Evolutionary conservation across 2,329 filamentous ascomycete species (phyloP), one percentile per base, ranked within the genome.

Genomic region (Beauveria sp.): DNA sequence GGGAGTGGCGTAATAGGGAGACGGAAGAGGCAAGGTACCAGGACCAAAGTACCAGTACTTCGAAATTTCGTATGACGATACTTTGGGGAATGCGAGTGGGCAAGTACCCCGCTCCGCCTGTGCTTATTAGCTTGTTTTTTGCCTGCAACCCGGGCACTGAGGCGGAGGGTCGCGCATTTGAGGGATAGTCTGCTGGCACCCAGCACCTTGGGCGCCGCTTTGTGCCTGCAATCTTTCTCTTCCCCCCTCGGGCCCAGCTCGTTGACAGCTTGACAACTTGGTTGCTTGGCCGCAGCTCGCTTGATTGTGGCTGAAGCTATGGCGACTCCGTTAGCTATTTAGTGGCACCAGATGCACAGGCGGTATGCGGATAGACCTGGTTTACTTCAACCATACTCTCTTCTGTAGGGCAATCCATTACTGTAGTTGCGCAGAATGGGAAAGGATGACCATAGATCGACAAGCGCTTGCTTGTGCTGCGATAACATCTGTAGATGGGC

Each of bases 11-110:
- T 20, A 43, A 26, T 22, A 58, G 30, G 30, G 34, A 49, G 46
- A 59, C 47, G 56, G 56, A 59, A 59, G 43, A 52, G 56, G 56
- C 47, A 65, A 59, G 70, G 70, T 73, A 73, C 71, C 43, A 64
- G 52, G 24, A 16, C 22, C 47, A 40, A 68, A 62, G 71, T 73
- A 74, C 66, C 66, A 60, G 66, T 72, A 73, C 69, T 60, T 69
- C 61, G 52, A 67, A 72, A 70, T 67, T 58, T 70, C 66, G 70
- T 70, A 71, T 72, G 70, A 72, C 67, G 67, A 68, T 75, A 74
- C 73, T 68, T 68, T 56, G 65, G 65, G 69, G 72, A 69, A 74
- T 74, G 70, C 68, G 63, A 65, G 67, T 62, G 66, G 64, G 58
- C 61, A 74, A 70, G 72, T 74, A 73, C 69, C 68, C 68, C 70